These are phyloP conservation scores for Chlamydomonas incerta DNA, from an alignment of 139 green algal species.

Conservation along the genomic window DNA sequence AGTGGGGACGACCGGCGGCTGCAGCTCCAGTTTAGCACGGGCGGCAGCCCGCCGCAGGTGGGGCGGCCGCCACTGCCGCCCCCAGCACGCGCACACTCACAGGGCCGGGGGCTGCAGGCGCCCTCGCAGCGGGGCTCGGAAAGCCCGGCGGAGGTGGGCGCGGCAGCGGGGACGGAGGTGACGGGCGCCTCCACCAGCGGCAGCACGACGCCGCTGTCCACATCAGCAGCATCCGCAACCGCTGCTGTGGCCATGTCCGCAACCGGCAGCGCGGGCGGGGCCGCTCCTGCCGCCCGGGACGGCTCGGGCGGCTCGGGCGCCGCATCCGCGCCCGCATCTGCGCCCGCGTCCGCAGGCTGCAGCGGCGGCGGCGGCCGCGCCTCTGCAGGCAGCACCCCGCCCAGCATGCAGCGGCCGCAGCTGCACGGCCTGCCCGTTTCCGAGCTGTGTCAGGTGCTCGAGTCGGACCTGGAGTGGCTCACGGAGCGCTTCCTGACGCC, in stretches of 20 bases:
- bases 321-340: no score
- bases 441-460: not conserved
- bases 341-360: not conserved
- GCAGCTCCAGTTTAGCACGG: no score
- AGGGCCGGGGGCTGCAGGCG: not conserved
- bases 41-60: not conserved
- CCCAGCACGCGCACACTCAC: not conserved
- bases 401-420: not conserved
- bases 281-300: no score
- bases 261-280: no score
- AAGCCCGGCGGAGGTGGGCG: no score
- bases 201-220: not conserved
- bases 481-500: slow-evolving; percentile 3
- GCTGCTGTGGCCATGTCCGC: no score
- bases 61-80: not conserved
- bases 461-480: slow-evolving; percentile 21
- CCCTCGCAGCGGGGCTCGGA: no score
- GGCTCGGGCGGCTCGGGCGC: no score
- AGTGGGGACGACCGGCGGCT: not conserved
- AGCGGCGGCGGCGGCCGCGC: not conserved
- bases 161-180: no score
- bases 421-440: not conserved
- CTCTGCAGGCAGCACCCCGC: not conserved
- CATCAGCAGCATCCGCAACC: no score
- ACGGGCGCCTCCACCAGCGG: not conserved